Evolutionary conservation across 192 early-diverging fungal species (phyloP).

Genomic region (Ambispora gerdemannii): DNA sequence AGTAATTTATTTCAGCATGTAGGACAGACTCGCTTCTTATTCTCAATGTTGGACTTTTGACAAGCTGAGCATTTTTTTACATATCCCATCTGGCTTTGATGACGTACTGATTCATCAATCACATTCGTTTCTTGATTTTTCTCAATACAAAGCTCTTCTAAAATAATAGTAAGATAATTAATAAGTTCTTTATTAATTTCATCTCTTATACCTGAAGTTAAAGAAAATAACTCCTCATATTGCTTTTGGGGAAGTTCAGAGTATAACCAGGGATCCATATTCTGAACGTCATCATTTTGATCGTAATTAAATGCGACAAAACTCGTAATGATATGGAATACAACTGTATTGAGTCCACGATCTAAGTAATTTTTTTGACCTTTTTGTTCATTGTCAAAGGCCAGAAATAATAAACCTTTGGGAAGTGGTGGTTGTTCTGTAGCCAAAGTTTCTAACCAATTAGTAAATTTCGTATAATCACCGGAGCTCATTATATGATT

Average conservation of each 20-base stretch:
- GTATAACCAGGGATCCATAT: slow-evolving; percentile 23
- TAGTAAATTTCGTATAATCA: slow-evolving; percentile 17
- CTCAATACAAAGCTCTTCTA: slow-evolving; percentile 11
- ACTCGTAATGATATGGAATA: neutral
- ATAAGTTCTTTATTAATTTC: slow-evolving; percentile 12
- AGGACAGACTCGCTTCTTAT: slow-evolving; percentile 14
- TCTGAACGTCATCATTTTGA: slow-evolving; percentile 6
- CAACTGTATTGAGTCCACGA: neutral
- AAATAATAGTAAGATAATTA: slow-evolving; percentile 22
- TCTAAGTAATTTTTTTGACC: slow-evolving; percentile 5
- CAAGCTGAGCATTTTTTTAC: slow-evolving; percentile 7
- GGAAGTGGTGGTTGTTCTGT: slow-evolving; percentile 12
- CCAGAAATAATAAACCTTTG: slow-evolving; percentile 6
- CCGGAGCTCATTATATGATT: slow-evolving; percentile 18
- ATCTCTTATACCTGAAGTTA: slow-evolving; percentile 15
- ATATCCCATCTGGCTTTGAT: slow-evolving; percentile 9
- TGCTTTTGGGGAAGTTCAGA: too few relatives aligned
- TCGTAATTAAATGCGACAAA: slow-evolving; percentile 22
- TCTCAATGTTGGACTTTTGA: slow-evolving; percentile 7
- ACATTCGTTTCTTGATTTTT: slow-evolving; percentile 24
- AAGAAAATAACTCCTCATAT: slow-evolving; percentile 13
- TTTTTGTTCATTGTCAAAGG: neutral
- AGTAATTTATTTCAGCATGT: slow-evolving; percentile 2
- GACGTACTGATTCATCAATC: slow-evolving; percentile 4
- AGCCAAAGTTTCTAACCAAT: slow-evolving; percentile 19